phyloP scores from a whole-genome alignment of 2,329 filamentous ascomycete genomes.

The Aspergillus ruber region DNA sequence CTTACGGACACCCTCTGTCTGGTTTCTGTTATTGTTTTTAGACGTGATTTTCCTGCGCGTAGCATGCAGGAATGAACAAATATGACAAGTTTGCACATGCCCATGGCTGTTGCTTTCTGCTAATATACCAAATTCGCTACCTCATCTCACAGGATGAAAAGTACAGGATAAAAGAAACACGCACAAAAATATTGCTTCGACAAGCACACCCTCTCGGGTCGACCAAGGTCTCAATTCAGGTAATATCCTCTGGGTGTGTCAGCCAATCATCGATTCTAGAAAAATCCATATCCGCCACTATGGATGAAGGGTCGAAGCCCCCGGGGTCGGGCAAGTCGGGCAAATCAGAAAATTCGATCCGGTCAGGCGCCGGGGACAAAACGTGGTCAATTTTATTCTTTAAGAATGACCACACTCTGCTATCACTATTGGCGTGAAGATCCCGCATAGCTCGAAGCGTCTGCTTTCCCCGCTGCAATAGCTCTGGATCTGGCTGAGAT shows the following conservation, averaged over 20 bases:
- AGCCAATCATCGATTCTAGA: neutral
- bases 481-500: neutral
- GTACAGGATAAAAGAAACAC: neutral
- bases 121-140: neutral
- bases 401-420: neutral
- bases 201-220: neutral
- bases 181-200: neutral
- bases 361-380: neutral
- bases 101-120: too few relatives aligned
- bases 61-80: neutral
- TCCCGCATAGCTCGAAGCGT: neutral
- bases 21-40: neutral
- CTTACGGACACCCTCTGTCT: neutral
- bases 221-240: neutral
- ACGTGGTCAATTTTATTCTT: neutral
- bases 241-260: neutral
- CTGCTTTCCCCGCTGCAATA: neutral
- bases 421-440: neutral
- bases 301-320: neutral
- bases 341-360: neutral
- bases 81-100: neutral
- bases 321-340: neutral
- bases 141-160: neutral
- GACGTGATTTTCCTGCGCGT: neutral
- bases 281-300: neutral